Conservation (phyloP, 2,329 filamentous ascomycete species). For the Botrytis medusae region DNA sequence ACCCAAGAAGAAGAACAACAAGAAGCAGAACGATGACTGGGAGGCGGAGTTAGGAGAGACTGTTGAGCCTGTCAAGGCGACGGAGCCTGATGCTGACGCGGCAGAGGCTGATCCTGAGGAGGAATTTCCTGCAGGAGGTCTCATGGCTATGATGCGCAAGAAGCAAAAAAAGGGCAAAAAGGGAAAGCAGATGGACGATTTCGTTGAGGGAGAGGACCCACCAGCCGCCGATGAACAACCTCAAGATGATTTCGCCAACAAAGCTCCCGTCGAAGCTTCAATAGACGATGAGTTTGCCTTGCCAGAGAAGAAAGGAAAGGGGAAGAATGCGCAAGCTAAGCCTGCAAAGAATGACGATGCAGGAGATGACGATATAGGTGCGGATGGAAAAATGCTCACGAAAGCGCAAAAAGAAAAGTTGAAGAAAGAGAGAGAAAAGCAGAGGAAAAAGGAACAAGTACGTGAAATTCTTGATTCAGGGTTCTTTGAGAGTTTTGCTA, state of each 20-base stretch:
- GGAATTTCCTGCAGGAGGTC: constrained; percentile 55
- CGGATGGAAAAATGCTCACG: constrained; percentile 72
- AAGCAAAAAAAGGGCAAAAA: constrained; percentile 72
- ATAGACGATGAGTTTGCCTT: constrained; percentile 84
- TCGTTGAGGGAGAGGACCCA: constrained; percentile 66
- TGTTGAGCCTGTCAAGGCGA: constrained; percentile 45
- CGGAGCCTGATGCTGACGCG: constrained; percentile 49
- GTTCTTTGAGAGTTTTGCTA: constrained; percentile 20
- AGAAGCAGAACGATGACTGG: constrained; percentile 87
- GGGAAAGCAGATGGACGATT: constrained; percentile 68
- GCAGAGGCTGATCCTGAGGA: constrained; percentile 52
- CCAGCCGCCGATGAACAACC: constrained; percentile 41
- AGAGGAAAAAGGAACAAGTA: constrained; percentile 97
- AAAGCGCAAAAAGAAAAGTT: constrained; percentile 99
- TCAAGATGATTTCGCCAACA: constrained; percentile 53
- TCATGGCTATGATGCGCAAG: constrained; percentile 79
- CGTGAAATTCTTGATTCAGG: constrained; percentile 30
- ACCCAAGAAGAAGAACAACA: constrained; percentile 93
- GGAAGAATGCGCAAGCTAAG: constrained; percentile 55
- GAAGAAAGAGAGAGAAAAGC: constrained; percentile 98
- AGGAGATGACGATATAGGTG: constrained; percentile 52
- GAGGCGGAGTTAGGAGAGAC: constrained; percentile 87
- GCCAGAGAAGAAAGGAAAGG: constrained; percentile 71
- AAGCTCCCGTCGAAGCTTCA: constrained; percentile 77
- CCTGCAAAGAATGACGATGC: constrained; percentile 44